Base-by-base conservation (phyloP, 2,329 filamentous ascomycete species). In the Diaporthe sp. region DNA sequence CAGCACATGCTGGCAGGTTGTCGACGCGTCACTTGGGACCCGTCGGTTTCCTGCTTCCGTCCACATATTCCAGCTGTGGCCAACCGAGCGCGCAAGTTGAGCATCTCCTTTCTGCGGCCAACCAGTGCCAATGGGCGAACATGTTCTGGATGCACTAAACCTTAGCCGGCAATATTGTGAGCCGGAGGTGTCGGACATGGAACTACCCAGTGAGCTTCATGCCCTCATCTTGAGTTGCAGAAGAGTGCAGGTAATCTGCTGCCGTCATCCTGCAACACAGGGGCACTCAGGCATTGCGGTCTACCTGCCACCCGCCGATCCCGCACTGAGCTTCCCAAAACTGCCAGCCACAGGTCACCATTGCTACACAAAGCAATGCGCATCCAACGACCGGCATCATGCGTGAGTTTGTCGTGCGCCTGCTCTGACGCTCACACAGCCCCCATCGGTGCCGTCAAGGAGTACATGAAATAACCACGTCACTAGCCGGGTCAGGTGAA, bases 401-500 rank as follows among this genome's bases (percentile, higher is more conserved):
- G 64, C 64, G 64, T 45, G 47, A 12, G 30, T 67, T 35, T 67
- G 45, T 35, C 52, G 64, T 15, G 45, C 45, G 61, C 47, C 33
- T 52, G 13, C 47, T 35, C 60, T 15, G 50, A 45, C 25, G 42
- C 47, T 38, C 28, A 28, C 71, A 40, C 60, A 22, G 64, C 28
- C 52, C 50, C 71, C 38, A 47, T 66, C 52, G 38, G 19, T 57
- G 28, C 47, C 40, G 38, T 42, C n/a, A 40, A 54, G 50, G 25
- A 40, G 50, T 19, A 64, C 35, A 68, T 45, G 19, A 40, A 40
- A 33, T 7, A 50, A 45, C 50, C 73, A 67, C 68, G 73, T 54
- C 68, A 67, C 68, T 72, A 55, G 66, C 47, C 57, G 33, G 73
- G 68, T 74, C 73, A 74, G 68, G 58, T 67, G 73, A 55, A 42